Evolutionary conservation across 805 yeast genomes (phyloP), one percentile per base, ranked within the genome.

Genomic region (Priceomyces carsonii): DNA sequence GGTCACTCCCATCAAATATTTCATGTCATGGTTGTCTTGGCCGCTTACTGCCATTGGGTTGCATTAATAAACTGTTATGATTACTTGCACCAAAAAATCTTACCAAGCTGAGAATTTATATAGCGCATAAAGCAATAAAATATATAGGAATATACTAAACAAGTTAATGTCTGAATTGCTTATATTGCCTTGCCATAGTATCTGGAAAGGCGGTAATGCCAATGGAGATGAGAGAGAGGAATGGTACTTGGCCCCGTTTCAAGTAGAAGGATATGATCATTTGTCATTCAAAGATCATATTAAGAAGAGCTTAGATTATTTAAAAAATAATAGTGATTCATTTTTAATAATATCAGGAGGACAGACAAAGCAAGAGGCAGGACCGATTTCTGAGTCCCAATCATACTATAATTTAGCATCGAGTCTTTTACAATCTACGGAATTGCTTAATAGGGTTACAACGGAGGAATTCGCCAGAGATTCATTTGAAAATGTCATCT

Each of bases 1-100:
- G 95, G 95, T 1, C 84, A 85, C 45, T 83, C 95, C 5, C 96
- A 88, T 55, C 96, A 88, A 53, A 71, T 88, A 7, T 87, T 88
- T 53, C 95, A 87, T 55, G 58, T 83, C 7, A 57, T 84, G 48
- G 95, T 87, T 6, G 89, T 86, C 0, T 45, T 80, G 8, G 95
- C 95, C 9, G 85, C 95, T 0, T 66, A 63, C 36, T 82, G 82
- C 38, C 96, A 89, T 60, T 77, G 83, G 58, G 66, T 49, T 36
- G 95, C 82, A 0, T 62, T 88, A 22, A 51, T 77, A 3, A 68
- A 66, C 6, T 70, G 86, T 18, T 84, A 83, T 50, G 63, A 63
- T 31, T 58, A 69, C 42, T 69, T 73, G 19, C 83, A 79, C 47
- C 40, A 47, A 17, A 26, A 18, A 8, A 33, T 30, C 10, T 36